Base-by-base conservation (phyloP, 1,139 yeast genomes). In the Chernovozyma sophiae-reginae region DNA sequence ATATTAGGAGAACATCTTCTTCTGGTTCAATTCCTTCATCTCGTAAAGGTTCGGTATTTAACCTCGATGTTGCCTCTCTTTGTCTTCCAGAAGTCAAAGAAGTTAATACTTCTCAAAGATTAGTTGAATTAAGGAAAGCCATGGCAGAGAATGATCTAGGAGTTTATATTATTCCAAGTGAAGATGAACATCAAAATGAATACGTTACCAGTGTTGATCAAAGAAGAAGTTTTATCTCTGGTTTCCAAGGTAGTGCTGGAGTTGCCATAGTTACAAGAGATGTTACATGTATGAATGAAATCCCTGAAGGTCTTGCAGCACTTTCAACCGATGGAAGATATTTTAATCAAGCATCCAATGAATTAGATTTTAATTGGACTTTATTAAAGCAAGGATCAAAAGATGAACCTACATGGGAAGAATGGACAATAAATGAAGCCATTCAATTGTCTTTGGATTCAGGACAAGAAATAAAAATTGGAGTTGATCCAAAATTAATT, bases 241-340 rank as follows among this genome's bases (percentile, higher is more conserved):
- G 95, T 0, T 92, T 92, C 63, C 84, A 86, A 40, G 99, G 99
- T 4, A 82, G 95, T 40, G 97, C 97, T 1, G 99, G 98, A 38
- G 73, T 89, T 29, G 98, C 97, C 3, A 74, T 94, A 30, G 70
- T 92, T 30, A 83, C 97, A 2, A 66, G 89, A 47, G 89, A 84
- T 53, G 58, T 81, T 35, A 60, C 68, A n/a, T 71, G 75, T 47
- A 62, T 77, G 74, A 77, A 77, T 47, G 74, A 72, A 8, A 52
- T 51, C 10, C 81, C 81, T n/a, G 78, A 75, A 47, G 83, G 84
- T 8, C 71, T 78, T 46, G 92, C 96, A 24, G 84, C 84, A 4
- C 70, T 94, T 48, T 81, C 95, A 10, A 94, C 98, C 0, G 98
- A 94, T 60, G 97, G 97, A 11, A 74, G 98, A 47, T 94, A 94